A percentile compares a stretch with the other conserved stretches of the same genome.
These are phyloP conservation scores for Elongisporangium anandrum DNA, from an alignment of 352 stramenopile genomes.

Conservation along the genomic window DNA sequence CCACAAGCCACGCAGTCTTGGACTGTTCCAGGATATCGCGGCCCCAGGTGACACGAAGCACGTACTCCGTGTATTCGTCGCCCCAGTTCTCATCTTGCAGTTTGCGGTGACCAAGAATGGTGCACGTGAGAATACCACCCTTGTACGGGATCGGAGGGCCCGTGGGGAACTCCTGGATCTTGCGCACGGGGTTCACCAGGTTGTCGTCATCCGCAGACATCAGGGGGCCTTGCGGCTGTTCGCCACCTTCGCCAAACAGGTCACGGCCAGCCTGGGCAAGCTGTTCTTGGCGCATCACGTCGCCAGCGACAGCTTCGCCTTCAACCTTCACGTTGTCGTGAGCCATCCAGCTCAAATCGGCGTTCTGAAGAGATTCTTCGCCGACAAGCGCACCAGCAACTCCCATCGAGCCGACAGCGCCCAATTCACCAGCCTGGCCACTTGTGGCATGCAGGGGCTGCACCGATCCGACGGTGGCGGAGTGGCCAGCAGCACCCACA, in stretches of 20 bases:
- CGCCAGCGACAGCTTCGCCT: conserved; percentile 68
- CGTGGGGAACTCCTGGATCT: conserved; percentile 88
- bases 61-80: conserved; percentile 89
- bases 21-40: conserved; percentile 87
- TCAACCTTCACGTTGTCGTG: conserved; percentile 79
- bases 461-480: conserved; percentile 66
- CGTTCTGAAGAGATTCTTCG: conserved; percentile 79
- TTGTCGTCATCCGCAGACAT: conserved; percentile 88
- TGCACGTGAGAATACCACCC: conserved; percentile 86
- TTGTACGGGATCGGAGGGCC: conserved; percentile 89
- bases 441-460: conserved; percentile 55
- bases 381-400: conserved; percentile 69
- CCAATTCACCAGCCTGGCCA: conserved; percentile 72
- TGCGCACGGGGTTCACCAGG: conserved; percentile 78
- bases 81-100: conserved; percentile 88
- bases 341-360: conserved; percentile 82
- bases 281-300: conserved; percentile 70
- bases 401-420: conserved; percentile 67
- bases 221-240: conserved; percentile 67
- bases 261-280: conserved; percentile 81
- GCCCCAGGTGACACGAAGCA: conserved; percentile 83
- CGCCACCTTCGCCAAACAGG: conserved; percentile 79
- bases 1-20: conserved; percentile 86
- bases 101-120: conserved; percentile 85
- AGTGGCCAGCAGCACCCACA: conserved; percentile 39